Base-by-base conservation (phyloP, 176 grass and related monocot species). In the Oryza longistaminata region DNA sequence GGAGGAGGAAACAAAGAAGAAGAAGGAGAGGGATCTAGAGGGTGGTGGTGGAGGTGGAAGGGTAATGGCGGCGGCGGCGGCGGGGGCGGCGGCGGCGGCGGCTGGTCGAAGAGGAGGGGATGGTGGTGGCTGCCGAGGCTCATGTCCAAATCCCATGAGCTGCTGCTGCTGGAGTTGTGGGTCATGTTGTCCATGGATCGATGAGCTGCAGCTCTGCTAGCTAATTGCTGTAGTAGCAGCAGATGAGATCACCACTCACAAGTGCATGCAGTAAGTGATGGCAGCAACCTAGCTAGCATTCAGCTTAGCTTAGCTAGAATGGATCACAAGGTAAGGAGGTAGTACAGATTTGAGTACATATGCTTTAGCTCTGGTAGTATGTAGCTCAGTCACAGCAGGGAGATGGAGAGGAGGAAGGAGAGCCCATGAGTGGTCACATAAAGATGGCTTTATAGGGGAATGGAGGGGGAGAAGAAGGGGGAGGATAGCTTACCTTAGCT, bases 91-190 rank as follows among this genome's bases (percentile, higher is more conserved):
- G 35, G 35, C 35, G 15, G 82, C 64, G 5, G 88, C 52, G 78
- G 35, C 35, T 82, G 88, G 87, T 92, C 92, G 80, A 92, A 96
- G 81, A 91, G 92, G 74, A 93, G 88, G 44, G 75, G 90, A 4
- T 88, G 69, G 68, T 91, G 87, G 64, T 91, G 88, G 90, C 84
- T 94, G 76, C 92, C 88, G 53, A 97, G 91, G 76, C 75, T 92
- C 92, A 97, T 97, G 85, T 97, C 92, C 68, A 97, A 85, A 81
- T 97, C 92, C 94, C 92, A 97, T 21, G 90, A 97, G 88, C 83
- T 92, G 81, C 94, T 89, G 83, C 89, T 91, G 86, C 88, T 92
- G 14, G 83, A 87, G 88, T 97, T 93, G 61, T 83, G 82, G 66
- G 88, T 86, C 34, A 73, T 87, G 73, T 92, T 94, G 81, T 94